phyloP scores from a whole-genome alignment of 202 grass and related monocot species.

The Brachypodium distachyon region DNA sequence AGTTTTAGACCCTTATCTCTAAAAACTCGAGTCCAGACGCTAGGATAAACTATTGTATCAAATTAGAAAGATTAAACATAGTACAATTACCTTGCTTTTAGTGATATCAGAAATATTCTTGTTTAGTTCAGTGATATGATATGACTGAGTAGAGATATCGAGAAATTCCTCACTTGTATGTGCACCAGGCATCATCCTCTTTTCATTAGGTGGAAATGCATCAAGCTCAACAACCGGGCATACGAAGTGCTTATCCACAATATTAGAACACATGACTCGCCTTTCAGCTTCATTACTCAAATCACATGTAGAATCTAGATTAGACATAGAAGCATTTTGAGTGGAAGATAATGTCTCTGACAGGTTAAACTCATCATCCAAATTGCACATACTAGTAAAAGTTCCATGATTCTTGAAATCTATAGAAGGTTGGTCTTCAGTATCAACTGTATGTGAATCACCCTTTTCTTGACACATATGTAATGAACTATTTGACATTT shows the following conservation, averaged over 20 bases:
- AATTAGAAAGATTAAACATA: neutral
- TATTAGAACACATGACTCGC: neutral
- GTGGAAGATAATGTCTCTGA: neutral
- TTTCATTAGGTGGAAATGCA: neutral
- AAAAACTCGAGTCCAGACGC: neutral
- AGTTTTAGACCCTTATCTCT: neutral
- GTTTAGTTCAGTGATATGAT: constrained; percentile 3
- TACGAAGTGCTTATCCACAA: neutral
- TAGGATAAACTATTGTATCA: neutral
- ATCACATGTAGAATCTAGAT: neutral
- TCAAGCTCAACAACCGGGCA: neutral
- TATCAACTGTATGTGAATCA: neutral
- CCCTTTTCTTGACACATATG: neutral
- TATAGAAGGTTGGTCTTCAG: neutral
- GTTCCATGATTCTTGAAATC: neutral
- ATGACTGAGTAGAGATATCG: neutral
- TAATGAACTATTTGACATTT: neutral
- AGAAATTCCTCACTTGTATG: neutral
- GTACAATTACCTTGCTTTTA: constrained; percentile 17
- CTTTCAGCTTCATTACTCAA: neutral
- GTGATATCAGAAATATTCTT: constrained; percentile 4
- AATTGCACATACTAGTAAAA: neutral
- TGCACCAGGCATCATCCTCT: neutral
- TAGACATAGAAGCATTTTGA: neutral
- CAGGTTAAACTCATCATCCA: neutral